Conservation (phyloP, 2,329 filamentous ascomycete genomes). For the Phaeophleospora eucalypticola region DNA sequence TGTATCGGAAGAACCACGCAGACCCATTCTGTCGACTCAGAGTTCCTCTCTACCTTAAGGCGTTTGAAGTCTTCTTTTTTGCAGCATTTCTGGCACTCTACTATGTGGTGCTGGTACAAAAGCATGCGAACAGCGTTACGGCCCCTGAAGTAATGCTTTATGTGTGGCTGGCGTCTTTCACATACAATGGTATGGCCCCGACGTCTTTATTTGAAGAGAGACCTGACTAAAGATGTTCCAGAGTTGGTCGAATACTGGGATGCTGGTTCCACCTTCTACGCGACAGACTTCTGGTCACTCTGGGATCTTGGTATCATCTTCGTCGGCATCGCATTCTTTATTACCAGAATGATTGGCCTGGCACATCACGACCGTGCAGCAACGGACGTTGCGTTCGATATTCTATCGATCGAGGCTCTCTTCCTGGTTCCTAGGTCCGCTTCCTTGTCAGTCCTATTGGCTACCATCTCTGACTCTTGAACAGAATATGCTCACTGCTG, state of each 20-base stretch:
- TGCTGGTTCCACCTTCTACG: conserved; percentile 81
- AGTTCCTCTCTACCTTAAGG: conserved; percentile 79
- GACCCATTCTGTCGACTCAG: conserved; percentile 72
- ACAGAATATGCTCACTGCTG: conserved; percentile 76
- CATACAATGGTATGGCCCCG: conserved; percentile 68
- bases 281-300: conserved; percentile 75
- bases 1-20: conserved; percentile 63
- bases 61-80: conserved; percentile 80
- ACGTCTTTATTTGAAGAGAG: background rate
- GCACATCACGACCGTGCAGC: conserved; percentile 56
- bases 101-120: conserved; percentile 77
- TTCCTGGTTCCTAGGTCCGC: conserved; percentile 72
- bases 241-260: conserved; percentile 73
- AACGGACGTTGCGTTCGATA: conserved; percentile 79
- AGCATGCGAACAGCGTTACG: conserved; percentile 62
- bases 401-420: conserved; percentile 81
- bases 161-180: conserved; percentile 81
- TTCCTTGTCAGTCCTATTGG: background rate
- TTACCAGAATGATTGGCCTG: conserved; percentile 64
- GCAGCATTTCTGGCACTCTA: conserved; percentile 72
- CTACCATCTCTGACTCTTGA: conserved; percentile 1
- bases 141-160: conserved; percentile 69
- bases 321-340: conserved; percentile 55
- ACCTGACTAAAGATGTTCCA: conserved; percentile 7
- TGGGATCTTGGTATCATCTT: conserved; percentile 47